Evolutionary conservation across 345 rosid species (phyloP).

Genomic region (Raphanus raphanistrum): DNA sequence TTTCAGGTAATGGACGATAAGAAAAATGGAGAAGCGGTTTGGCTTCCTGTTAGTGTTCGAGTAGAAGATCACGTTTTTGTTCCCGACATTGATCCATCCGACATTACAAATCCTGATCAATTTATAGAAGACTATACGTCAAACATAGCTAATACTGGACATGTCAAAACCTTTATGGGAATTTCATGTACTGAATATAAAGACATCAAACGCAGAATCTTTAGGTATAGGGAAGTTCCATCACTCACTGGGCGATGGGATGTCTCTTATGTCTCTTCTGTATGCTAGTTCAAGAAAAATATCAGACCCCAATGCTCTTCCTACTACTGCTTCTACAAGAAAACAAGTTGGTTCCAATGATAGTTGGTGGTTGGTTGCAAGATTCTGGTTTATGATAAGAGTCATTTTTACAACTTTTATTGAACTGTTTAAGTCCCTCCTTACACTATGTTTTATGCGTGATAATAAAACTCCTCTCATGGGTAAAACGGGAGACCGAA

Average conservation of each 20-base stretch:
- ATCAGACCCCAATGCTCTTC: slow-evolving; percentile 48
- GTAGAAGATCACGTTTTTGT: slow-evolving; percentile 36
- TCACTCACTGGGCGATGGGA: slow-evolving; percentile 11
- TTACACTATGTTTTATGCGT: slow-evolving; percentile 40
- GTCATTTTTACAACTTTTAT: slow-evolving; percentile 45
- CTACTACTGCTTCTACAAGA: slow-evolving; percentile 43
- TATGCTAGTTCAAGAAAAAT: slow-evolving; percentile 49
- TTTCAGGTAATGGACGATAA: slow-evolving; percentile 17
- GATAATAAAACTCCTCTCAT: slow-evolving; percentile 47
- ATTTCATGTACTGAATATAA: slow-evolving; percentile 49
- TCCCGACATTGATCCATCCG: slow-evolving; percentile 27
- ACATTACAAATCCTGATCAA: slow-evolving; percentile 46
- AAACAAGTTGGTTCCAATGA: background rate
- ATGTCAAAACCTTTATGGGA: slow-evolving; percentile 69
- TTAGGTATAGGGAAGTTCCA: background rate
- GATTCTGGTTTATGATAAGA: slow-evolving; percentile 43
- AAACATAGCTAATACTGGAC: slow-evolving; percentile 51
- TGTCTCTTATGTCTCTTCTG: slow-evolving; percentile 10
- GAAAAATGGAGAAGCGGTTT: slow-evolving; percentile 48
- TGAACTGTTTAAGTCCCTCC: slow-evolving; percentile 39
- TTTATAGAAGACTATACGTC: slow-evolving; percentile 63
- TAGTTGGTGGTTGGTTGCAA: slow-evolving; percentile 18
- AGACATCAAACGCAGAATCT: slow-evolving; percentile 18
- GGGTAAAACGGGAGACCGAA: background rate
- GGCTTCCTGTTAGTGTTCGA: slow-evolving; percentile 35